Base-by-base conservation (phyloP, 495 filamentous ascomycete genomes). In the Penicillium waksmanii region DNA sequence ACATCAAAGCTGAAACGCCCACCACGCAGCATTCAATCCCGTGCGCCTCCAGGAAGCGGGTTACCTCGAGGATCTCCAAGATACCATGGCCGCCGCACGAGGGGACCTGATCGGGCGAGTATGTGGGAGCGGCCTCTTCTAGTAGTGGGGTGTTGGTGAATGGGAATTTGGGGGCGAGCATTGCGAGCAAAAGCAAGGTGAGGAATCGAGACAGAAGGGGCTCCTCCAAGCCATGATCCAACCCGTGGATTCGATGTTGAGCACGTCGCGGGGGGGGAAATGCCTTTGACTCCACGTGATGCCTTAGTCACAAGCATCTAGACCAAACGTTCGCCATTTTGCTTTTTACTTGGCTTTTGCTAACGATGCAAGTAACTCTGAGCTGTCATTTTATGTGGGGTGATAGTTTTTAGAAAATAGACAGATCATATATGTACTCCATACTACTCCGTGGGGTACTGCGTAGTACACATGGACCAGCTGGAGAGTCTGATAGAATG, bases 11-110 rank as follows among this genome's bases (percentile, higher is more conserved):
- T 3, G 68, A 67, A 27, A 70, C 57, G 33, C 65, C 68, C 50
- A 70, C 68, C 52, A 70, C 51, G 56, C 68, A 70, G 51, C 68
- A 70, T 55, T 67, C 65, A 38, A 70, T 66, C 47, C 68, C 65
- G 65, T 68, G 52, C 38, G 57, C 56, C 55, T 70, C 68, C 33
- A 70, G 60, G 48, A 66, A 67, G 11, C 58, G 68, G 56, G 57
- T 70, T 48, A 70, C 63, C 38, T 60, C 63, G 44, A 70, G 63
- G 48, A 67, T 68, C 59, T 70, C 68, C 51, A 64, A 51, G n/a
- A 60, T 70, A 8, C 68, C 65, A 60, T 70, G 64, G 35, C 64
- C 64, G 52, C 64, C 64, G 60, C 60, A 63, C n/a, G 64, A 66
- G 19, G 64, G 64, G 33, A 63, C 64, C 47, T 66, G 60, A 50